Evolutionary conservation across 805 yeast species (phyloP).

Genomic region (Debaryomyces tyrocola): DNA sequence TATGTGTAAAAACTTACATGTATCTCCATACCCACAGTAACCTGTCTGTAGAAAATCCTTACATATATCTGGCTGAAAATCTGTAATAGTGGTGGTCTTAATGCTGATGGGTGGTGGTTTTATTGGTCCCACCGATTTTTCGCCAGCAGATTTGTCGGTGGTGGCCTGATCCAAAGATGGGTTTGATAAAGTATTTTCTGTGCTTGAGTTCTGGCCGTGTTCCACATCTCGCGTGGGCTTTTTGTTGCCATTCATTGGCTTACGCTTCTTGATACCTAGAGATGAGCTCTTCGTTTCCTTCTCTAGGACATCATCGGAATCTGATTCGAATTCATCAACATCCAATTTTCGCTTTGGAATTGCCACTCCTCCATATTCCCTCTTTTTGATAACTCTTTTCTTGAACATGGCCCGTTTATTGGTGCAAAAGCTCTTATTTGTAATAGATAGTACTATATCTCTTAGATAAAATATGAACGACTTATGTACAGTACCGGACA

Average conservation of each 20-base stretch:
- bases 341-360: slow-evolving; percentile 3
- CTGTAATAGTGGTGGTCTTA: slow-evolving; percentile 67
- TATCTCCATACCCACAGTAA: slow-evolving; percentile 95
- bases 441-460: background rate
- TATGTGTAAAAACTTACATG: slow-evolving; percentile 90
- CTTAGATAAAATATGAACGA: background rate
- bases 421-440: background rate
- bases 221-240: background rate
- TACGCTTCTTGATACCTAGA: slow-evolving; percentile 7
- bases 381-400: slow-evolving; percentile 19
- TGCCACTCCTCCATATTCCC: background rate
- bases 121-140: slow-evolving; percentile 9
- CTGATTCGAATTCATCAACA: slow-evolving; percentile 3
- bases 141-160: background rate
- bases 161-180: slow-evolving; percentile 1
- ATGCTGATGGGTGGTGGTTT: slow-evolving; percentile 43
- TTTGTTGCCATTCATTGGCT: background rate
- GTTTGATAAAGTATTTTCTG: background rate
- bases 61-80: slow-evolving; percentile 91
- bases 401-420: slow-evolving; percentile 19
- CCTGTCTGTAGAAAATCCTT: slow-evolving; percentile 91
- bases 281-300: background rate
- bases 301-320: background rate
- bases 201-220: background rate
- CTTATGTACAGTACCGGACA: background rate